Percentiles rank a stretch among this genome's conserved stretches.
Evolutionary conservation across 768 basidiomycete genomes (phyloP).

Genomic region (Chiua virens): DNA sequence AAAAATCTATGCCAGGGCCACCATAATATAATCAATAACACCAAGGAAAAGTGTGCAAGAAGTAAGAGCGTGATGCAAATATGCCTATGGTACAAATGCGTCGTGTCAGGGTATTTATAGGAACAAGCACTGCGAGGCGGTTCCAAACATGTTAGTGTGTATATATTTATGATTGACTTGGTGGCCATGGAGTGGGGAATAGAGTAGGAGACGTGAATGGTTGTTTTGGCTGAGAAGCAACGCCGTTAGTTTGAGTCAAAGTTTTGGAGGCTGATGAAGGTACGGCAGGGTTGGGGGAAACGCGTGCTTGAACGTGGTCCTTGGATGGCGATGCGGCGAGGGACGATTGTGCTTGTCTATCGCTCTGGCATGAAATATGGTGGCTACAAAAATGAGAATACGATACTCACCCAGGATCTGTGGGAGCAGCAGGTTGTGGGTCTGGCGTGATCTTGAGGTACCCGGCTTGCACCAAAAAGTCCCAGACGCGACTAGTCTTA

Average conservation of each 20-base stretch:
- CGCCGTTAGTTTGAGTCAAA: constrained; percentile 16
- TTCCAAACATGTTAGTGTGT: constrained; percentile 1
- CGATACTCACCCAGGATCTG: constrained; percentile 37
- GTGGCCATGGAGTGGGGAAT: constrained; percentile 21
- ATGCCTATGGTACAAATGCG: constrained; percentile 33
- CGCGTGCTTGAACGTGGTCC: constrained; percentile 16
- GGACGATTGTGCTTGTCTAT: constrained; percentile 15
- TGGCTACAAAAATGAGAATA: background rate
- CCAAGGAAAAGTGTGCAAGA: background rate
- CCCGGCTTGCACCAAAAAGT: constrained; percentile 85
- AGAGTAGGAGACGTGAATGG: constrained; percentile 24
- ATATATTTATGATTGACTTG: constrained; percentile 13
- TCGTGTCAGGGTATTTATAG: background rate
- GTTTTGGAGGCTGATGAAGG: constrained; percentile 8
- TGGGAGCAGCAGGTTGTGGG: constrained; percentile 33
- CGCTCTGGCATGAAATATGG: background rate
- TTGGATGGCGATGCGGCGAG: constrained; percentile 28
- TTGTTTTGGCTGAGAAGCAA: constrained; percentile 13
- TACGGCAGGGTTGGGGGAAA: constrained; percentile 23
- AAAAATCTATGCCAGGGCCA: background rate
- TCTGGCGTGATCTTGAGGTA: constrained; percentile 72
- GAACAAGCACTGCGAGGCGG: too few relatives aligned
- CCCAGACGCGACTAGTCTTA: constrained; percentile 91
- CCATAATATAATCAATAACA: constrained; percentile 13
- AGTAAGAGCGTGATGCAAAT: constrained; percentile 14